These are phyloP conservation scores for Iris macrosiphon DNA, from an alignment of 106 monocot species.

Conservation along the genomic window DNA sequence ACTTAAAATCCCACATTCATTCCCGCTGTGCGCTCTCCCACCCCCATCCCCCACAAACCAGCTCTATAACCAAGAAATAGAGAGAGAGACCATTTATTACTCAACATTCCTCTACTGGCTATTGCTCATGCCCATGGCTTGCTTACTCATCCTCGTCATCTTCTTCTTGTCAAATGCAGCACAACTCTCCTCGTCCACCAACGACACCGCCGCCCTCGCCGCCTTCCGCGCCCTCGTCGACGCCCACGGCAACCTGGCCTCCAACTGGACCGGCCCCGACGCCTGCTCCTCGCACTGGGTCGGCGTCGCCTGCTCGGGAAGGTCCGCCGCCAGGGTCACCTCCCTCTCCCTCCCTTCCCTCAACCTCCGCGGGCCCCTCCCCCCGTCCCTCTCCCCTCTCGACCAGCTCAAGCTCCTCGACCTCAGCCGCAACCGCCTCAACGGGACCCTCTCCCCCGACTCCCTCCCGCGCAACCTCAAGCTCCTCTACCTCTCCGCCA, in stretches of 20 bases:
- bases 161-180: neutral
- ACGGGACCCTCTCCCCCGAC: constrained; percentile 38
- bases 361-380: constrained; percentile 47
- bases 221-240: constrained; percentile 35
- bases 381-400: constrained; percentile 34
- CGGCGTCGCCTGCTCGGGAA: constrained; percentile 41
- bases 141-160: neutral
- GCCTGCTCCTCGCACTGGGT: constrained; percentile 27
- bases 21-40: too few species aligned
- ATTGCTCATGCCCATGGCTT: too few species aligned
- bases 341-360: constrained; percentile 41
- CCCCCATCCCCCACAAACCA: too few species aligned
- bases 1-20: too few species aligned
- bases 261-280: constrained; percentile 45
- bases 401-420: constrained; percentile 49
- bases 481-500: constrained; percentile 54
- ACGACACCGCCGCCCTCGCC: constrained; percentile 36
- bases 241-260: constrained; percentile 45
- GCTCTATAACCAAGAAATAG: too few species aligned
- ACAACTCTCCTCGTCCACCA: constrained; percentile 2
- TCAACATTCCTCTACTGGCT: too few species aligned
- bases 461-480: constrained; percentile 38
- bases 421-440: constrained; percentile 53
- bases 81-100: too few species aligned
- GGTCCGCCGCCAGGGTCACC: constrained; percentile 4